These are phyloP conservation scores for Prinsepia uniflora DNA, from an alignment of 306 rosid genomes.

Conservation along the genomic window DNA sequence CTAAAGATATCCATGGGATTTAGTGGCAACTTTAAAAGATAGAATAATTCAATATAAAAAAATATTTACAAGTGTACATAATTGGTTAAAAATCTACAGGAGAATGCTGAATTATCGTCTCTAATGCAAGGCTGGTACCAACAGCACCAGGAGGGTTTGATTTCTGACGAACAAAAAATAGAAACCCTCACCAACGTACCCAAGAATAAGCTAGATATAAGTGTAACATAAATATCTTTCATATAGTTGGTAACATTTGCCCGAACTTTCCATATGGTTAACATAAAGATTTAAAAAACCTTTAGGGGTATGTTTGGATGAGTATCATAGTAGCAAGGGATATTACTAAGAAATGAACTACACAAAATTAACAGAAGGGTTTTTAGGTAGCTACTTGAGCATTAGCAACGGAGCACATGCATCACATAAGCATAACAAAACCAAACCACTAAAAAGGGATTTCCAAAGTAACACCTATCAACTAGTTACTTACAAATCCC, in stretches of 20 bases:
- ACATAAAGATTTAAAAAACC: neutral
- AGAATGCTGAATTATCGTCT: slow-evolving; percentile 80
- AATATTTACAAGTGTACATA: slow-evolving; percentile 39
- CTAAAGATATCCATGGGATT: slow-evolving; percentile 13
- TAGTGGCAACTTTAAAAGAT: slow-evolving; percentile 15
- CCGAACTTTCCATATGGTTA: neutral
- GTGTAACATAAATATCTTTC: neutral
- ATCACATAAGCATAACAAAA: no score
- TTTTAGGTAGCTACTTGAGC: no score
- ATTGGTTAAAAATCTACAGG: slow-evolving; percentile 57
- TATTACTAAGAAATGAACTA: no score
- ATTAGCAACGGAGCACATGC: no score
- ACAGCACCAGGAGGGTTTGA: slow-evolving; percentile 76
- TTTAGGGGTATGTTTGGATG: no score
- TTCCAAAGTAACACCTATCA: no score
- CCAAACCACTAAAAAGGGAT: no score
- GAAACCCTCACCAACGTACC: slow-evolving; percentile 19
- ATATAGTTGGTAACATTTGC: neutral
- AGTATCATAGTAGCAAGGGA: no score
- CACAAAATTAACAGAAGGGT: no score
- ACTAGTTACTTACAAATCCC: no score
- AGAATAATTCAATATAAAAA: slow-evolving; percentile 5
- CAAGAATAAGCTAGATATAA: neutral
- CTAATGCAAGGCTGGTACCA: slow-evolving; percentile 89
- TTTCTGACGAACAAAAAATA: slow-evolving; percentile 50